A percentile compares a stretch with the other conserved stretches of the same genome.
Conservation (phyloP, 371 early-diverging fungal species). For the Haplosporangium sp. region DNA sequence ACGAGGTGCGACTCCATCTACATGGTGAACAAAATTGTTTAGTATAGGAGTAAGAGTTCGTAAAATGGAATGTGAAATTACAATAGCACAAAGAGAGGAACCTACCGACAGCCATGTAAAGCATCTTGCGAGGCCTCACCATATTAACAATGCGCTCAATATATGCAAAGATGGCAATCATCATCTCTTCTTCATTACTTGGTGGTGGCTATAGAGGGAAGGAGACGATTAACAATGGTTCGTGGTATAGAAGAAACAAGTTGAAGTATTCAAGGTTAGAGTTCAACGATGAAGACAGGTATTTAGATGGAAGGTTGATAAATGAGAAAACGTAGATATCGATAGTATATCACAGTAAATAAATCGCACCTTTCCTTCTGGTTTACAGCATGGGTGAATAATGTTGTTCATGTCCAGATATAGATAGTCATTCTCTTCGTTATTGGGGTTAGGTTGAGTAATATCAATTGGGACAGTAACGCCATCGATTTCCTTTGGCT, state of each 20-base stretch:
- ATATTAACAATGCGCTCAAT: conserved; percentile 94
- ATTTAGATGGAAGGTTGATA: neutral
- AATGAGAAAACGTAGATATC: no score
- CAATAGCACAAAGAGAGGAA: neutral
- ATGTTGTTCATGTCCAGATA: conserved; percentile 99
- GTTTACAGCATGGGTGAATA: conserved; percentile 98
- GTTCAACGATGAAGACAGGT: neutral
- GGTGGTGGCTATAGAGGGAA: conserved; percentile 79
- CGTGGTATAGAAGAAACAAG: no score
- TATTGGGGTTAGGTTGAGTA: conserved; percentile 94
- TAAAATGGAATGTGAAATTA: neutral
- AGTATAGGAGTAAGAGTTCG: neutral
- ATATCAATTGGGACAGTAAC: conserved; percentile 85
- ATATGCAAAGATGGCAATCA: conserved; percentile 93
- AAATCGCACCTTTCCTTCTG: conserved; percentile 81
- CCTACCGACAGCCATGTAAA: conserved; percentile 96
- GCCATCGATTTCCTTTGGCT: conserved; percentile 76
- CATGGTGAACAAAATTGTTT: neutral
- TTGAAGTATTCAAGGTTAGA: neutral
- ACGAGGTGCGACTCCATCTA: conserved; percentile 99
- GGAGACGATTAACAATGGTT: neutral
- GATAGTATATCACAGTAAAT: no score
- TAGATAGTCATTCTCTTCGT: conserved; percentile 94
- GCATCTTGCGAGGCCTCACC: conserved; percentile 92
- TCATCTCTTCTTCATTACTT: conserved; percentile 94